phyloP scores from a whole-genome alignment of 805 yeast species.

The Barnettozyma californica region DNA sequence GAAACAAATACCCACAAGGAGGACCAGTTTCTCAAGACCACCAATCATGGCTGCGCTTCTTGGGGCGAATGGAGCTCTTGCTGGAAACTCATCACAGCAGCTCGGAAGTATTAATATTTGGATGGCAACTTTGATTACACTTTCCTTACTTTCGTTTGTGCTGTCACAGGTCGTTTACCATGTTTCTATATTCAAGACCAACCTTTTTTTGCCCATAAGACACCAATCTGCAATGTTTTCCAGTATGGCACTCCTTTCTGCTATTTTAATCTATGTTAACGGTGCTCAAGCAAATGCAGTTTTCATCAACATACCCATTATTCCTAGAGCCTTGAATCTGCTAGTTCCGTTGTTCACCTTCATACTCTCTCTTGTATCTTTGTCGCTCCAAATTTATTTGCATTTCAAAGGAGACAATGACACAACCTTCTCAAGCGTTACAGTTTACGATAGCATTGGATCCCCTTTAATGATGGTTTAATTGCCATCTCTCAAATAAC shows the following conservation, averaged over 20 bases:
- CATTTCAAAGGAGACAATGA: not conserved
- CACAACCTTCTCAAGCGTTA: constrained; percentile 2
- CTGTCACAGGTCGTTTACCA: constrained; percentile 31
- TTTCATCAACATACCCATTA: not conserved
- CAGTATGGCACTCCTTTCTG: not conserved
- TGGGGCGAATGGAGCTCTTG: not conserved
- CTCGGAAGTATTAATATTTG: not conserved
- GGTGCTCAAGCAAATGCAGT: not conserved
- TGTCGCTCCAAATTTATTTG: not conserved
- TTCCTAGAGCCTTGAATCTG: not conserved
- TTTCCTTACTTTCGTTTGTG: constrained; percentile 22
- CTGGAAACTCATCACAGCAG: not conserved
- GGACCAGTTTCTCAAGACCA: not conserved
- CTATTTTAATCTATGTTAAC: not conserved
- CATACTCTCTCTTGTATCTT: not conserved
- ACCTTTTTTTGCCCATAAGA: constrained; percentile 48
- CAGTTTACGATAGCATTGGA: constrained; percentile 16
- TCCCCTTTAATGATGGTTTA: constrained; percentile 10
- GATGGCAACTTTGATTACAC: constrained; percentile 18
- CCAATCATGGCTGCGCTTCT: constrained; percentile 5
- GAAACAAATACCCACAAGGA: not conserved
- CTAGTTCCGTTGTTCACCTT: not conserved
- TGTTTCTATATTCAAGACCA: constrained; percentile 73
- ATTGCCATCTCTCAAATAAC: not conserved
- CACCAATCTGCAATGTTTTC: constrained; percentile 1